These are phyloP conservation scores for Gillenia trifoliata DNA, from an alignment of 306 rosid genomes.

Conservation along the genomic window DNA sequence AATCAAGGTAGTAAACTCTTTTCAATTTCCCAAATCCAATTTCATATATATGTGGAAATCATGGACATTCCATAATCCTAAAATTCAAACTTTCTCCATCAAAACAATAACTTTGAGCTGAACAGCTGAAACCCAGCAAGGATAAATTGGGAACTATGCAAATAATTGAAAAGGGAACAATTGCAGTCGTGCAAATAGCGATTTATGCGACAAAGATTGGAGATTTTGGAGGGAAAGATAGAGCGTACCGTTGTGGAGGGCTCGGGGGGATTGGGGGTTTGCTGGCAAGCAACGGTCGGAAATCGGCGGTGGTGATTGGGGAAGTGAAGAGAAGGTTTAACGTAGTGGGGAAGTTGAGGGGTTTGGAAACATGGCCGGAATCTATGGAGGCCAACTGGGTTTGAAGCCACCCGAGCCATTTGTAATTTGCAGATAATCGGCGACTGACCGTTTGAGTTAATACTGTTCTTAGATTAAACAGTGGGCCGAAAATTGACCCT, in stretches of 20 bases:
- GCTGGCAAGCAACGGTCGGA: conserved; percentile 48
- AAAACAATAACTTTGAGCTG: not conserved
- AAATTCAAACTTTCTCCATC: not conserved
- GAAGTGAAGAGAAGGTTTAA: conserved; percentile 15
- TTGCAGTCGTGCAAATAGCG: not conserved
- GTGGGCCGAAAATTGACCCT: not conserved
- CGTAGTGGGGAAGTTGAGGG: conserved; percentile 25
- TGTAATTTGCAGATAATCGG: conserved; percentile 25
- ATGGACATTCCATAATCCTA: not conserved
- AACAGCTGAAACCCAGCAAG: conserved; percentile 5
- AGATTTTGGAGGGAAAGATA: not conserved
- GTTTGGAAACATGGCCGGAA: conserved; percentile 45
- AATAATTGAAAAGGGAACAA: not conserved
- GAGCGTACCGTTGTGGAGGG: conserved; percentile 44
- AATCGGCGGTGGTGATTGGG: conserved; percentile 29
- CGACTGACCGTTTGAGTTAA: not conserved
- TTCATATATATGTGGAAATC: not conserved
- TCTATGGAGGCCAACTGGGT: conserved; percentile 54
- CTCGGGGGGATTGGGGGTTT: conserved; percentile 42
- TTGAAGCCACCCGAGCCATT: conserved; percentile 71
- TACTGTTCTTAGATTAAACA: not conserved
- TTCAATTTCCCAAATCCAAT: not conserved
- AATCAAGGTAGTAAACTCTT: not conserved
- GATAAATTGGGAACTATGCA: not conserved
- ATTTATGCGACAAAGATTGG: not conserved